Base-by-base conservation (phyloP, 495 filamentous ascomycete species). In the Aspergillus nanangensis region DNA sequence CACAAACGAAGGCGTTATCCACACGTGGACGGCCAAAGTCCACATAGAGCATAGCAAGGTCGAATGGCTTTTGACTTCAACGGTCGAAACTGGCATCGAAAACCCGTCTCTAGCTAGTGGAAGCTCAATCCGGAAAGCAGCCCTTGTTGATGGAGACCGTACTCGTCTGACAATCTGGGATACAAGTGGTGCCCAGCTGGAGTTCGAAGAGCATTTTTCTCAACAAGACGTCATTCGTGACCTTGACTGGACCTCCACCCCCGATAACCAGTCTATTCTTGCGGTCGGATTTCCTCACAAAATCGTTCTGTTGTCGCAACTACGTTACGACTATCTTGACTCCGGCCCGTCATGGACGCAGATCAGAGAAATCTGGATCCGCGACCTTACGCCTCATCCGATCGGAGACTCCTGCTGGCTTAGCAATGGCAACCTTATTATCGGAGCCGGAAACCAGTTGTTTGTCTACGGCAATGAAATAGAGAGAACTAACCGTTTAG, bases 341-440 rank as follows among this genome's bases (percentile, higher is more conserved):
- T 81, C 88, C 43, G 85, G 83, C n/a, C 87, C 91, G 5, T 89
- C 91, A 2, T 97, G 92, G 92, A 87, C 87, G 9, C 72, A 82
- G 17, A 84, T 95, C 48, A 70, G 88, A 47, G 86, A 95, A 56
- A 87, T 96, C 32, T 80, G 75, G 55, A 93, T 88, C 41, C 75
- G 83, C 42, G 82, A 90, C 48, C 72, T 91, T 31, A 95, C 92
- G 19, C 88, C 90, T 32, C 88, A 95, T 57, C 90, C 88, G 1
- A 96, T 99, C 46, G 89, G 89, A 4, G 92, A 96, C 55, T 92
- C 90, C 4, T 84, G 84, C 27, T 99, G 93, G 93, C 71, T 96
- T 14, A 81, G 81, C 40, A 82, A 84, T 51, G 91, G 90, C 5
- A 80, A 88, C 52, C 73, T 97, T 5, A 82, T 93, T 20, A 82